phyloP scores from a whole-genome alignment of 2,329 filamentous ascomycete genomes.

The Pyricularia sp. region DNA sequence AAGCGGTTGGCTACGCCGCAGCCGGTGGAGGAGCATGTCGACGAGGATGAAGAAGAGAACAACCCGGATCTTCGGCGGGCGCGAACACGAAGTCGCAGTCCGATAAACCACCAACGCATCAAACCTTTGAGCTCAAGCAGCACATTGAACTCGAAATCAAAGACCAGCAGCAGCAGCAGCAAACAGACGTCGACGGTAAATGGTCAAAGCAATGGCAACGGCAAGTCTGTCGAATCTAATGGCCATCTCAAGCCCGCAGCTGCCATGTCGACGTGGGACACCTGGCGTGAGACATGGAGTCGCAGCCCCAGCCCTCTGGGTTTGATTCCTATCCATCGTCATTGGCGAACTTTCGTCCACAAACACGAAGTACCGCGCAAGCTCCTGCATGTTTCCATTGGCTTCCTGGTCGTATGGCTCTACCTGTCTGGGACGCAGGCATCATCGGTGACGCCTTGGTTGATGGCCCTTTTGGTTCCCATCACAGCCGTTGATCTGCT shows the following conservation, averaged over 20 bases:
- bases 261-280: conserved; percentile 46
- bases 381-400: conserved; percentile 87
- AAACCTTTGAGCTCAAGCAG: neutral
- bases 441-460: conserved; percentile 68
- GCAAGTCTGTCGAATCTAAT: conserved; percentile 30
- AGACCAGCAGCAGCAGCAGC: neutral
- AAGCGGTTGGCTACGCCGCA: conserved; percentile 47
- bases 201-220: conserved; percentile 12
- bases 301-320: conserved; percentile 88
- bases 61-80: conserved; percentile 47
- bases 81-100: conserved; percentile 63
- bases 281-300: conserved; percentile 72
- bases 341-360: conserved; percentile 88
- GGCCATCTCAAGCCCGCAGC: conserved; percentile 64
- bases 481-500: conserved; percentile 75
- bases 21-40: conserved; percentile 49
- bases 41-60: conserved; percentile 39
- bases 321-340: conserved; percentile 86
- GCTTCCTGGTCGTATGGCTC: conserved; percentile 82
- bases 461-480: conserved; percentile 73
- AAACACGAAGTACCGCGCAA: conserved; percentile 96
- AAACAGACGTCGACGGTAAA: conserved; percentile 15
- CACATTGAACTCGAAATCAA: neutral
- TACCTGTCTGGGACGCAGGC: conserved; percentile 75
- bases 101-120: conserved; percentile 35